A percentile compares a stretch with the other conserved stretches of the same genome.
These are phyloP conservation scores for Lyophyllum semitale DNA, from an alignment of 768 basidiomycete species.

Conservation along the genomic window DNA sequence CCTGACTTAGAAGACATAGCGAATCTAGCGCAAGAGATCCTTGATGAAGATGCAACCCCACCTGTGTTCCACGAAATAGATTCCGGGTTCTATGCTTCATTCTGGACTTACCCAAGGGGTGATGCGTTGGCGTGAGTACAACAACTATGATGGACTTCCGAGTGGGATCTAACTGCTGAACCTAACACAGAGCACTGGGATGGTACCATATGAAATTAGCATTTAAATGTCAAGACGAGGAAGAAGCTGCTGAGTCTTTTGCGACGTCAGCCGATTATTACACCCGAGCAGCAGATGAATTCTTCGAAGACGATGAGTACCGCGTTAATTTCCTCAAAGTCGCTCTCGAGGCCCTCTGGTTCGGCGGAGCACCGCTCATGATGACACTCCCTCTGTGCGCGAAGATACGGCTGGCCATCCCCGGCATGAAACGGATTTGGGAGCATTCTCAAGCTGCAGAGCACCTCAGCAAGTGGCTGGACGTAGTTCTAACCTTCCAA, in stretches of 20 bases:
- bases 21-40: conserved; percentile 30
- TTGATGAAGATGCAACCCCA: conserved; percentile 30
- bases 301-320: conserved; percentile 41
- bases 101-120: conserved; percentile 37
- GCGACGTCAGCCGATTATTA: conserved; percentile 29
- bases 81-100: conserved; percentile 34
- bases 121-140: conserved; percentile 36
- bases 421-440: conserved; percentile 23
- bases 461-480: neutral
- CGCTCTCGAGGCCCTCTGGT: conserved; percentile 34
- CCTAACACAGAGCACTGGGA: conserved; percentile 25
- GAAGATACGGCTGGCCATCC: conserved; percentile 21
- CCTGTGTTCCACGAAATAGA: conserved; percentile 15
- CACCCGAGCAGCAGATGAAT: conserved; percentile 28
- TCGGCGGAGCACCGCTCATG: conserved; percentile 22
- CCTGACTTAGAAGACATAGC: conserved; percentile 29
- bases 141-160: neutral
- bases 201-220: conserved; percentile 30
- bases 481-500: conserved; percentile 17
- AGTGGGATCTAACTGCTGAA: no score
- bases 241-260: conserved; percentile 16
- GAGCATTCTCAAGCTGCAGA: conserved; percentile 6
- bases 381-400: conserved; percentile 23
- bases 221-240: conserved; percentile 15
- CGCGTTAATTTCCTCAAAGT: conserved; percentile 30